Percentiles rank a stretch among this genome's conserved stretches.
Conservation (phyloP, 2,329 filamentous ascomycete species). For the Colletotrichum lini region DNA sequence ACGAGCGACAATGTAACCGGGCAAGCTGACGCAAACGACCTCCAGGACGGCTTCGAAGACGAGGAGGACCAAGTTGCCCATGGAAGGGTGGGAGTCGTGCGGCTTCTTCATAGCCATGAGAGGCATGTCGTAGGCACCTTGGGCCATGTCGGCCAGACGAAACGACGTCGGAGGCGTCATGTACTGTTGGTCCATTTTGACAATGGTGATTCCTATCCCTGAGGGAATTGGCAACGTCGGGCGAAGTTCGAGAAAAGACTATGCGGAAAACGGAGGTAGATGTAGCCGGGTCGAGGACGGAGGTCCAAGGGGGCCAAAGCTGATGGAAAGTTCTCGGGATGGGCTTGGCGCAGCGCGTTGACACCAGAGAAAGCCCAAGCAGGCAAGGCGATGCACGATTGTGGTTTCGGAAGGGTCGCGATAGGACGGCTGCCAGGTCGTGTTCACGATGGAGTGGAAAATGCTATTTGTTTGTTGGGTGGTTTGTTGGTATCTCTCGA, state of each 20-base stretch:
- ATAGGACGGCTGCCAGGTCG: constrained; percentile 24
- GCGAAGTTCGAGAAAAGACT: not conserved
- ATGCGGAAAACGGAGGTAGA: not conserved
- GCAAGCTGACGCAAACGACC: constrained; percentile 94
- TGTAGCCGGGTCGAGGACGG: constrained; percentile 4
- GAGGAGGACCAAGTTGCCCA: constrained; percentile 80
- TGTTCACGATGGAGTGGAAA: not conserved
- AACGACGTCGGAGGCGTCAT: constrained; percentile 61
- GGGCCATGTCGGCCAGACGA: constrained; percentile 57
- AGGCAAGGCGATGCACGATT: constrained; percentile 22
- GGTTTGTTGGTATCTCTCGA: not conserved
- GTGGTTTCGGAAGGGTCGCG: constrained; percentile 30
- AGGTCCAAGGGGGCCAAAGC: constrained; percentile 17
- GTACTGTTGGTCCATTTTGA: constrained; percentile 48
- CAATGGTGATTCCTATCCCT: constrained; percentile 34
- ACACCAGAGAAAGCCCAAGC: constrained; percentile 29
- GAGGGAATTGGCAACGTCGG: not conserved
- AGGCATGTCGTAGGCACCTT: constrained; percentile 58
- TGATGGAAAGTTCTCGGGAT: constrained; percentile 25
- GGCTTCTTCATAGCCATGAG: constrained; percentile 57
- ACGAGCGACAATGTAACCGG: constrained; percentile 92
- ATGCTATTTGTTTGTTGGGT: not conserved
- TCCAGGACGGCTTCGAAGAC: constrained; percentile 97
- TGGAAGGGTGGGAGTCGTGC: constrained; percentile 73
- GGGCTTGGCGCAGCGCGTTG: constrained; percentile 39